Conservation (phyloP, 2,329 filamentous ascomycete species). For the Cercospora citrullina region DNA sequence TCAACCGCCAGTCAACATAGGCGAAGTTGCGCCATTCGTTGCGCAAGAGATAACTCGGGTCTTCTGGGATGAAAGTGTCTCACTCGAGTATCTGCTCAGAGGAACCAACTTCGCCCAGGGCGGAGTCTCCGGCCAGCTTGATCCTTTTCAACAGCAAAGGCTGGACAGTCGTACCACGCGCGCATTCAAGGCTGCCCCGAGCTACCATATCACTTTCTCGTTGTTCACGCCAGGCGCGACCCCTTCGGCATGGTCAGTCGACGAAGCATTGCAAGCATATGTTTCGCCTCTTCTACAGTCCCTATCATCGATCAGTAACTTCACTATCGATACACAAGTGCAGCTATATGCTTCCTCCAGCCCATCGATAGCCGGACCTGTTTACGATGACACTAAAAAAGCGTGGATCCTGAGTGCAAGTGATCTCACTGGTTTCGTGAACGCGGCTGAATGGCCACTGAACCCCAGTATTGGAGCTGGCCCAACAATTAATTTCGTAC, state of each 20-base stretch:
- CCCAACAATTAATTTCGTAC: conserved; percentile 92
- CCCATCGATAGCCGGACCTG: conserved; percentile 60
- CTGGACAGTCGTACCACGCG: conserved; percentile 71
- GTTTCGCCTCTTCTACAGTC: conserved; percentile 78
- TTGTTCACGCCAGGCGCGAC: conserved; percentile 77
- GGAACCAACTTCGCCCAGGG: conserved; percentile 32
- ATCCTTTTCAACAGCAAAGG: conserved; percentile 41
- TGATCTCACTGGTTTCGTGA: conserved; percentile 91
- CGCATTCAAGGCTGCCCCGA: conserved; percentile 86
- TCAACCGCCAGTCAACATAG: conserved; percentile 65
- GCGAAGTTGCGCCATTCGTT: conserved; percentile 72
- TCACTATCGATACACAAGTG: conserved; percentile 93
- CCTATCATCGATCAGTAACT: conserved; percentile 82
- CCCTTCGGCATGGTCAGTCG: conserved; percentile 90
- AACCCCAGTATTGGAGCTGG: conserved; percentile 90
- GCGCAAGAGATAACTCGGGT: conserved; percentile 73
- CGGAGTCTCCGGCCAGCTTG: conserved; percentile 37
- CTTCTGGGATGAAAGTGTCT: conserved; percentile 85
- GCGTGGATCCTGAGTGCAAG: conserved; percentile 75
- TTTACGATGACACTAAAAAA: conserved; percentile 54
- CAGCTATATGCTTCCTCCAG: conserved; percentile 81
- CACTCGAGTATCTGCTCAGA: conserved; percentile 54
- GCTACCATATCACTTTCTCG: conserved; percentile 94
- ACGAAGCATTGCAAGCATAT: conserved; percentile 75
- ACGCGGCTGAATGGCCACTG: conserved; percentile 95